Evolutionary conservation across 176 grass and related monocot species (phyloP), one percentile per base, ranked within the genome.

Genomic region (Musa troglodytarum): DNA sequence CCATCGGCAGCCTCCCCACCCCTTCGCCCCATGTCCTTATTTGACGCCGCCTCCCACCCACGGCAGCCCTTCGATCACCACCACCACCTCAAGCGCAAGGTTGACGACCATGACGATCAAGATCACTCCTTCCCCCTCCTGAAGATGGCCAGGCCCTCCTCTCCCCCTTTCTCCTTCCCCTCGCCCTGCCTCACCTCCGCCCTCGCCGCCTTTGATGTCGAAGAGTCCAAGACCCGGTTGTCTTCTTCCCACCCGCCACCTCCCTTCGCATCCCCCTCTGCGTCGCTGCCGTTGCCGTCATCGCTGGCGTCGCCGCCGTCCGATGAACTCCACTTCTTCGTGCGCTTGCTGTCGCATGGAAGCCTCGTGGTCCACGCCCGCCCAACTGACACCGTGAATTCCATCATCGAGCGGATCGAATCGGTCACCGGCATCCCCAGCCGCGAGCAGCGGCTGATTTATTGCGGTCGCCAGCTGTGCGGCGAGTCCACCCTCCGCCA

Each of bases 311-410:
- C 68, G 15, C 34, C 34, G 16, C 68, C 68, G 15, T 49, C 68
- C 8, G 68, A 70, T 8, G 17, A 74, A 28, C 11, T 84, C 26
- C 88, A 99, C 56, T 99, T 99, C 88, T 99, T 99, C 65, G 88
- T 99, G 9, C 91, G 96, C 49, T 80, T 85, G 53, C 85, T 85
- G 11, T 92, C 88, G 23, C 84, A 69, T 63, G 86, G 75, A 69
- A 99, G 88, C 75, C 79, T 94, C 66, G 85, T 88, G 71, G 84
- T 99, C 72, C 91, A 92, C 65, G 91, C 86, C 2, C 26, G 28
- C 54, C 52, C 61, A 1, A 81, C 85, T 10, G 96, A 95, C 43
- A 89, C 91, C 14, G 76, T 99, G 26, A 83, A 68, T 15, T 80
- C 54, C 1, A 52, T 91, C 75, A 81, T 91, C 72, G 79, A 50